Base-by-base conservation (phyloP, 2,329 filamentous ascomycete genomes). In the Fusarium coicis region DNA sequence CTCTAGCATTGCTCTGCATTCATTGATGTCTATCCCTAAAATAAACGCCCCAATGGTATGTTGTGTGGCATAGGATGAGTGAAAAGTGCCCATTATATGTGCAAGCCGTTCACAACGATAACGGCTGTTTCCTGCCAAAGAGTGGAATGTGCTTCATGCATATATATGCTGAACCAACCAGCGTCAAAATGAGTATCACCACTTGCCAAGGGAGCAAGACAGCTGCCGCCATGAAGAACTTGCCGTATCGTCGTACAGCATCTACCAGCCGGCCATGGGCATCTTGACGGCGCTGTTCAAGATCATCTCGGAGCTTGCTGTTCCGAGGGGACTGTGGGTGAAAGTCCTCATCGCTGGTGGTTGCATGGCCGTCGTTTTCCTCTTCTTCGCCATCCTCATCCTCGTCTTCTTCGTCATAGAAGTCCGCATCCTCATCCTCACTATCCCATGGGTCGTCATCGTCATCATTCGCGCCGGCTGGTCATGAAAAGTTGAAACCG, bases 401-500 rank as follows among this genome's bases (percentile, higher is more conserved):
- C 37, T 74, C 73, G 36, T 78, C 72, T 56, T 77, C 72, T 47
- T 74, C 68, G 43, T 70, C 67, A 32, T 76, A 73, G 34, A 79
- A 77, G 34, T 77, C 72, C 39, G 74, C 71, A 32, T 72, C 70
- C 42, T 81, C 78, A 57, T 80, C 79, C 61, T 79, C 79, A 66
- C 80, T 77, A 55, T 81, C 79, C 67, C 83, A 77, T 78, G 65
- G 39, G 40, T 78, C 60, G 76, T 73, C 76, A 57, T 81, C 77
- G 30, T 80, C 79, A 56, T 81, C 77, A 54, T 79, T 79, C 55
- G 79, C 77, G 63, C 81, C 84, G 82, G 84, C 72, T 84, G 84
- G 86, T 87, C 86, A 88, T 79, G 83, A 84, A 79, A 84, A 88
- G 64, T 85, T 80, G 75, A 80, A 83, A 46, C 82, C 77, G 36